These are phyloP conservation scores for Mycena amicta DNA, from an alignment of 768 basidiomycete genomes.

Conservation along the genomic window DNA sequence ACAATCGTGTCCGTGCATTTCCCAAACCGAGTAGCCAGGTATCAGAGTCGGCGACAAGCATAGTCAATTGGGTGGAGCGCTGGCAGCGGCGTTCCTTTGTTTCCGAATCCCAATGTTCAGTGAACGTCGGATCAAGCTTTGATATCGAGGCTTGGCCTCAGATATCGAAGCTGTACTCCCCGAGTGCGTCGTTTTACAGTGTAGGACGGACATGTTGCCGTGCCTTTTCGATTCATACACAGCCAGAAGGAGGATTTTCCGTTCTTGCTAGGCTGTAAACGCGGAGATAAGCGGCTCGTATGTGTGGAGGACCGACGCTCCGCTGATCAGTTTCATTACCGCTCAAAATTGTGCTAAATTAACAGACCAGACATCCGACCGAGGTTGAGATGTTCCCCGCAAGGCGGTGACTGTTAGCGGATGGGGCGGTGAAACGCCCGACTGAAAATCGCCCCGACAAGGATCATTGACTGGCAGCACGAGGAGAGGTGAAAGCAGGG, in stretches of 20 bases:
- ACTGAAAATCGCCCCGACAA: not conserved
- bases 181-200: too few species aligned
- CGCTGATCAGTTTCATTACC: not conserved
- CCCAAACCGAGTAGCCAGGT: not conserved
- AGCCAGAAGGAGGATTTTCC: not conserved
- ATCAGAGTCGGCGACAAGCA: not conserved
- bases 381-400: not conserved
- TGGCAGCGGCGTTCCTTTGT: not conserved
- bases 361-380: too few species aligned
- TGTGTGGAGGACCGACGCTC: not conserved
- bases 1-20: not conserved
- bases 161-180: too few species aligned
- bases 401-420: not conserved
- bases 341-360: too few species aligned
- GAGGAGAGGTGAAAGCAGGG: not conserved
- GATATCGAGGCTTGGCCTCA: not conserved
- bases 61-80: too few species aligned
- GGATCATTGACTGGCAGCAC: not conserved
- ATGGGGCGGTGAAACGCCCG: not conserved
- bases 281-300: not conserved
- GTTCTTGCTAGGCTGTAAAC: not conserved
- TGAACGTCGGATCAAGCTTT: not conserved
- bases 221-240: too few species aligned
- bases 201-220: too few species aligned
- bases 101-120: not conserved